These are phyloP conservation scores for Aspergillus fischeri DNA, from an alignment of 2,329 filamentous ascomycete genomes.

Conservation along the genomic window DNA sequence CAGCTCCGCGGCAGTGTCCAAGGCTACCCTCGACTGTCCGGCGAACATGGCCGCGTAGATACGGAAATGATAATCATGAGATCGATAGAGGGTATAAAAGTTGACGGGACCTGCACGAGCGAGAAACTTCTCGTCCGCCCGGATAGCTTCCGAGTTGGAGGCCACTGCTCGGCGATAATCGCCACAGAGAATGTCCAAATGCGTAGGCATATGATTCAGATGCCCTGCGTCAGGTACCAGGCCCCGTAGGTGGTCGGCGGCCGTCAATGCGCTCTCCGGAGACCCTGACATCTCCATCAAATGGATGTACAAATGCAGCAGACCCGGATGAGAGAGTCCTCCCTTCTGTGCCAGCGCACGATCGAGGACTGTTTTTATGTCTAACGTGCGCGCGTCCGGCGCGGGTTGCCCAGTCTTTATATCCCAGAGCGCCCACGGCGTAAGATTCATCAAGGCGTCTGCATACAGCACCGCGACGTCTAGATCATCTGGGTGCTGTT, in stretches of 20 bases:
- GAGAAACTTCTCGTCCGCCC: constrained; percentile 65
- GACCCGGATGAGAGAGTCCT: constrained; percentile 59
- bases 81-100: constrained; percentile 74
- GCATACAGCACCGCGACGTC: constrained; percentile 63
- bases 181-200: constrained; percentile 69
- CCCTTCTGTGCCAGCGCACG: constrained; percentile 49
- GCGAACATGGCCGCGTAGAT: constrained; percentile 77
- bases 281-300: constrained; percentile 71
- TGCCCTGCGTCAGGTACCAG: constrained; percentile 68
- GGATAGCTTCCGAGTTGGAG: constrained; percentile 63
- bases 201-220: constrained; percentile 71
- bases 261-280: constrained; percentile 59
- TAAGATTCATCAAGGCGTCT: constrained; percentile 63
- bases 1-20: constrained; percentile 57
- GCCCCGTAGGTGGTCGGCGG: constrained; percentile 58
- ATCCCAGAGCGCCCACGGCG: constrained; percentile 63
- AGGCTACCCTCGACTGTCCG: constrained; percentile 58
- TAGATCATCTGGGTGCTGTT: constrained; percentile 51
- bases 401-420: constrained; percentile 55
- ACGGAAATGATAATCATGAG: constrained; percentile 70
- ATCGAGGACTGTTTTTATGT: constrained; percentile 58
- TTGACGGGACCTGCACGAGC: constrained; percentile 55
- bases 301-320: constrained; percentile 73
- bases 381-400: constrained; percentile 52
- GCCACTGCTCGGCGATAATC: constrained; percentile 64